phyloP scores from a whole-genome alignment of 2,329 filamentous ascomycete genomes.

The Pseudopyricularia javanii region DNA sequence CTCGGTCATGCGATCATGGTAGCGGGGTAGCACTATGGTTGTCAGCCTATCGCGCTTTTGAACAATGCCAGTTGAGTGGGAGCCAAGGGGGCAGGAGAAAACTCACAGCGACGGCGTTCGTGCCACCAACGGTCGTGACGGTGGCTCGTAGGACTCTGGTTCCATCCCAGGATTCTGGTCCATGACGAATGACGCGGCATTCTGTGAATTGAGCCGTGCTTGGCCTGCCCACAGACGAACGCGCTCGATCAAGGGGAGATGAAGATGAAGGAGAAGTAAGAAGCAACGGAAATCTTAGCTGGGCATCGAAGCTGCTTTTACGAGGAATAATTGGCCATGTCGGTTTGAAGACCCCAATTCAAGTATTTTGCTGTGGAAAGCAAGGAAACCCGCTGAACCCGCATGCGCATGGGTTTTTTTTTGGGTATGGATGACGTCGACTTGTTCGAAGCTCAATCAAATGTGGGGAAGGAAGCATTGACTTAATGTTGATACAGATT shows the following conservation, averaged over 20 bases:
- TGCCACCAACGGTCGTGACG: constrained; percentile 16
- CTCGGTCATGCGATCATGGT: constrained; percentile 42
- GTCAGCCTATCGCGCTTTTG: no score
- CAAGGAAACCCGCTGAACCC: no score
- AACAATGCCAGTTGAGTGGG: background rate
- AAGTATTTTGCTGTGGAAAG: no score
- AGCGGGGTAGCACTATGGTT: constrained; percentile 50
- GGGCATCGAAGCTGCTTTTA: background rate
- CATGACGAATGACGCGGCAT: constrained; percentile 6
- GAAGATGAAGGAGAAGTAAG: background rate
- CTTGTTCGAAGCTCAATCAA: no score
- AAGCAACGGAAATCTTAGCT: no score
- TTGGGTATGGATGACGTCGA: no score
- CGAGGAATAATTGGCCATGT: no score
- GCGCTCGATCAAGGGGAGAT: background rate
- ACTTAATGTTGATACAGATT: no score
- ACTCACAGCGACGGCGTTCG: constrained; percentile 16
- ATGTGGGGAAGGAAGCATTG: no score
- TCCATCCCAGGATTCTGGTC: constrained; percentile 18
- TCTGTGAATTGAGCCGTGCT: background rate
- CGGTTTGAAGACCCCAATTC: no score
- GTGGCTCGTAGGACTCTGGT: constrained; percentile 12
- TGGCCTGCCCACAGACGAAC: background rate
- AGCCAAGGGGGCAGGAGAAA: background rate
- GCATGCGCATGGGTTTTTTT: no score